Percentiles rank a stretch among this genome's conserved stretches.
phyloP scores from a whole-genome alignment of 2,329 filamentous ascomycete species.

The Colletotrichum sp. region DNA sequence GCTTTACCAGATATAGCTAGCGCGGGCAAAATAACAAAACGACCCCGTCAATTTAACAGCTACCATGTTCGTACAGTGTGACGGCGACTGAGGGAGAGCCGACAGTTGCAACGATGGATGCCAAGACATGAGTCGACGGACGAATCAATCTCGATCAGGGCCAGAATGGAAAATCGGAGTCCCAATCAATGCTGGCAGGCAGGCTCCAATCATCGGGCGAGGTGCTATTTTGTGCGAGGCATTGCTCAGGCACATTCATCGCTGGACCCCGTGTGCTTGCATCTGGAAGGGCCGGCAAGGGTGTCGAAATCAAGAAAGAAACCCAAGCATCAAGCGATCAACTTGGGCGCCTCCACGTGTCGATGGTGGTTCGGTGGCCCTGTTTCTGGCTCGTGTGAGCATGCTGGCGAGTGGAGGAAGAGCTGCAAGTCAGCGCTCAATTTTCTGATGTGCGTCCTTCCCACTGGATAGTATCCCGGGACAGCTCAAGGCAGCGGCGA shows the following conservation, averaged over 20 bases:
- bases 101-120: neutral
- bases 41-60: no score
- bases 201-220: neutral
- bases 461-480: neutral
- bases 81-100: neutral
- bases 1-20: no score
- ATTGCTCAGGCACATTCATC: neutral
- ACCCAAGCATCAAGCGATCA: conserved; percentile 9
- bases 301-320: neutral
- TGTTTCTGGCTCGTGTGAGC: neutral
- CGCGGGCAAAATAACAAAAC: no score
- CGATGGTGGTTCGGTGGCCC: neutral
- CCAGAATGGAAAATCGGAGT: neutral
- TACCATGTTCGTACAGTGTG: neutral
- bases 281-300: neutral
- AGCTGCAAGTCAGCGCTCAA: conserved; percentile 2
- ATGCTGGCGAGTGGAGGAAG: neutral
- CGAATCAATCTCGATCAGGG: conserved; percentile 9
- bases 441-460: neutral
- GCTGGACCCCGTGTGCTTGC: neutral
- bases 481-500: neutral
- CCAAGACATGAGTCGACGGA: neutral
- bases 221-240: conserved; percentile 6
- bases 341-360: conserved; percentile 19
- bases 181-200: neutral